Conservation (phyloP, 805 yeast species). For the Yamadazyma laniorum region DNA sequence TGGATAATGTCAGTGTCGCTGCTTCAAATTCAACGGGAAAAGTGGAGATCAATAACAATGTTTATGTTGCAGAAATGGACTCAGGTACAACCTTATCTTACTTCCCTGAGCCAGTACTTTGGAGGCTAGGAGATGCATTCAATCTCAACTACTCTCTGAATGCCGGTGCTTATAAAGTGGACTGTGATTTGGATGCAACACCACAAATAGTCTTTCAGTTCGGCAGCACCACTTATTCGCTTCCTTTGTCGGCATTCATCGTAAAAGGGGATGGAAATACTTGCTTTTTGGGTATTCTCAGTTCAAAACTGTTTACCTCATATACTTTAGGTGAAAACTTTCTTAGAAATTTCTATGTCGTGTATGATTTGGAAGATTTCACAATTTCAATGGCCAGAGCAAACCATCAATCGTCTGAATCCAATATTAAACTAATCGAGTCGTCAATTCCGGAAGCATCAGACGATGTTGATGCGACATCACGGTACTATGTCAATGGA, state of each 20-base stretch:
- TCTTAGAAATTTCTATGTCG: conserved; percentile 59
- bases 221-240: conserved; percentile 1
- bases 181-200: conserved; percentile 1
- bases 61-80: conserved; percentile 15
- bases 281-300: conserved; percentile 6
- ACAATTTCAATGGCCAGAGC: conserved; percentile 50
- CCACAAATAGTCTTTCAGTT: conserved; percentile 2
- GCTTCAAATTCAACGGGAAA: conserved; percentile 4
- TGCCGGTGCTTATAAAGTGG: conserved; percentile 2
- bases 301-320: conserved; percentile 26
- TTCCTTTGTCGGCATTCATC: conserved; percentile 13
- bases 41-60: conserved; percentile 5
- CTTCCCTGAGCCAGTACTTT: conserved; percentile 22
- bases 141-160: conserved; percentile 30
- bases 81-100: conserved; percentile 22
- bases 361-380: conserved; percentile 56
- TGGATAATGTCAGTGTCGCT: conserved; percentile 34
- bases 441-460: conserved; percentile 50
- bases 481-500: no score
- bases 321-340: conserved; percentile 62
- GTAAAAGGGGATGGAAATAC: background rate
- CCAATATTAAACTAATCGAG: conserved; percentile 40
- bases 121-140: conserved; percentile 33
- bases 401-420: conserved; percentile 20
- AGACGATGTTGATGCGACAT: no score